Evolutionary conservation across 2,329 filamentous ascomycete species (phyloP).

Genomic region (Beauveria scarabaeidicola): DNA sequence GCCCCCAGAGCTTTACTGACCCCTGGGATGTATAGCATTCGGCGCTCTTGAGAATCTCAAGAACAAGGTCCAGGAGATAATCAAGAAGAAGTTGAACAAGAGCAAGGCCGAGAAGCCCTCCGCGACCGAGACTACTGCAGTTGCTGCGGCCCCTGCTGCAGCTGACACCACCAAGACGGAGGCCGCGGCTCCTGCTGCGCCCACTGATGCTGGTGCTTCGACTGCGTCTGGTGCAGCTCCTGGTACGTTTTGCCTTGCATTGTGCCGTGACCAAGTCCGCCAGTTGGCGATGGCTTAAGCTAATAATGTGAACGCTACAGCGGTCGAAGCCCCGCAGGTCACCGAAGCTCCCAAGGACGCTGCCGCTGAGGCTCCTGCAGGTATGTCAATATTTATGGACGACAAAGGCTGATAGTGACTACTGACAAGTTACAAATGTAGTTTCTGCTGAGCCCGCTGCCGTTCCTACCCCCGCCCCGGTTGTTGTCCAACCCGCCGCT

Average conservation of each 20-base stretch:
- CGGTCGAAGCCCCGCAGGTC: slow-evolving; percentile 16
- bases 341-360: slow-evolving; percentile 18
- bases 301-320: slow-evolving; percentile 9
- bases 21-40: slow-evolving; percentile 27
- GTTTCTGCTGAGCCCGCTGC: slow-evolving; percentile 6
- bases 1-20: background rate
- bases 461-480: slow-evolving; percentile 4
- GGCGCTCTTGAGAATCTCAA: slow-evolving; percentile 46
- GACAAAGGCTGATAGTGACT: background rate
- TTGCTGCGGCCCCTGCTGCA: slow-evolving; percentile 16
- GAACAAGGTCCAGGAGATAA: slow-evolving; percentile 45
- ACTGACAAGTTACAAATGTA: background rate
- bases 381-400: background rate
- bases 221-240: slow-evolving; percentile 10
- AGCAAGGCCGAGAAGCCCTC: slow-evolving; percentile 21
- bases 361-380: slow-evolving; percentile 12
- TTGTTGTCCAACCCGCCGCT: slow-evolving; percentile 9
- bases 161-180: slow-evolving; percentile 16
- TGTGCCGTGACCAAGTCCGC: background rate
- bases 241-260: slow-evolving; percentile 4
- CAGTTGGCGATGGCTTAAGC: slow-evolving; percentile 1
- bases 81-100: slow-evolving; percentile 39
- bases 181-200: slow-evolving; percentile 15
- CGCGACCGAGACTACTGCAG: slow-evolving; percentile 9
- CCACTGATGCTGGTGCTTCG: slow-evolving; percentile 14